A percentile compares a stretch with the other conserved stretches of the same genome.
phyloP scores from a whole-genome alignment of 371 early-diverging fungal genomes.

The Coemansia sp. region DNA sequence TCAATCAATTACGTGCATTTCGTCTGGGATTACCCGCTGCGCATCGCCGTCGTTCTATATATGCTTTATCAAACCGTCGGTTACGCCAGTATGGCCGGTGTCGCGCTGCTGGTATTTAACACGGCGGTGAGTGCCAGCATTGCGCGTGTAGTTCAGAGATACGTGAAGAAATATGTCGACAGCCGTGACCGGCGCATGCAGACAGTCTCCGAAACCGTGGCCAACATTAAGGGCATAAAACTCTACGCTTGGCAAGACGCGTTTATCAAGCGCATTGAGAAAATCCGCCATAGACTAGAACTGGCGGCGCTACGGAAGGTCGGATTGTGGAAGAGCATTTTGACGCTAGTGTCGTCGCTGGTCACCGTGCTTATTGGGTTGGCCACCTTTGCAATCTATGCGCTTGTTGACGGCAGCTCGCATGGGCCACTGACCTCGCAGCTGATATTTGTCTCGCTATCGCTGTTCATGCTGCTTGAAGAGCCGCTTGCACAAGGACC shows the following conservation, averaged over 20 bases:
- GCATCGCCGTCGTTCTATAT: constrained; percentile 11
- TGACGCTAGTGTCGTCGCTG: constrained; percentile 45
- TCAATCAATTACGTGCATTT: constrained; percentile 17
- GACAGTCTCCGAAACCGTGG: constrained; percentile 81
- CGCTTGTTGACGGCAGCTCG: constrained; percentile 77
- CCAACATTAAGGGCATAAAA: constrained; percentile 87
- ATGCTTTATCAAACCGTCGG: constrained; percentile 20
- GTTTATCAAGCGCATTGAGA: constrained; percentile 48
- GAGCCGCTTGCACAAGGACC: constrained; percentile 82
- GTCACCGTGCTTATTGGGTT: constrained; percentile 51
- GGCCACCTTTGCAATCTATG: constrained; percentile 63
- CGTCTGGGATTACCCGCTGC: constrained; percentile 22
- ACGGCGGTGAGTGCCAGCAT: constrained; percentile 5
- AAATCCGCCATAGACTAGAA: constrained; percentile 68
- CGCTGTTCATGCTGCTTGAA: constrained; percentile 67
- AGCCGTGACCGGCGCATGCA: constrained; percentile 70
- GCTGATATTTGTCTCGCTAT: constrained; percentile 65
- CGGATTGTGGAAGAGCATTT: constrained; percentile 70
- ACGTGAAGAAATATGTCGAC: neutral
- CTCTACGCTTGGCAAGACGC: constrained; percentile 52
- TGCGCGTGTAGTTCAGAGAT: constrained; percentile 3
- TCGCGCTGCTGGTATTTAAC: constrained; percentile 11
- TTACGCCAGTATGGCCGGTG: constrained; percentile 14
- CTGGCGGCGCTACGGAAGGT: constrained; percentile 72
- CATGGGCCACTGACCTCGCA: constrained; percentile 78